Conservation (phyloP, 345 rosid genomes). For the Reutealis trisperma region DNA sequence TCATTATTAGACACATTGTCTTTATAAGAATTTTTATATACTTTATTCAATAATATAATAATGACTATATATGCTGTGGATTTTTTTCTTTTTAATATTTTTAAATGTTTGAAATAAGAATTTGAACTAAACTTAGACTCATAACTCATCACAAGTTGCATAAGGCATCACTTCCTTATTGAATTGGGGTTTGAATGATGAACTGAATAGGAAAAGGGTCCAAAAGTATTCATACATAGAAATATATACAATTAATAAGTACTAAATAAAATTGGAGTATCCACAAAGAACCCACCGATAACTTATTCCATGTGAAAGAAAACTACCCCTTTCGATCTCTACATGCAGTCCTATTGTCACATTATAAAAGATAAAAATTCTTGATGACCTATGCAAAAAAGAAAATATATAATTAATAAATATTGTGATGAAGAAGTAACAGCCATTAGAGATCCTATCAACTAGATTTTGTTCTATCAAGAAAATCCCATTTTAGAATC, state of each 20-base stretch:
- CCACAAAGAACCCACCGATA: neutral
- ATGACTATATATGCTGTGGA: too few species aligned
- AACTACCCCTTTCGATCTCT: too few species aligned
- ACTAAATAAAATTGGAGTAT: neutral
- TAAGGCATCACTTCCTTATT: neutral
- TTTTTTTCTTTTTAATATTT: too few species aligned
- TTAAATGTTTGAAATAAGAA: neutral
- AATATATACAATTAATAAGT: neutral
- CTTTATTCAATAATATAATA: too few species aligned
- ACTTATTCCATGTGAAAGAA: neutral
- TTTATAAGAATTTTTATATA: too few species aligned
- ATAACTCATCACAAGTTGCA: neutral
- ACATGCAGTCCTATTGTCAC: neutral
- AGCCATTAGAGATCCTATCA: constrained; percentile 28
- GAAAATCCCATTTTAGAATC: constrained; percentile 6
- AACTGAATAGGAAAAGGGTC: neutral
- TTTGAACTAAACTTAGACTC: too few species aligned
- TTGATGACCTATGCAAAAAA: neutral
- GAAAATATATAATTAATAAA: neutral
- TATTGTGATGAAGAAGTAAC: constrained; percentile 12
- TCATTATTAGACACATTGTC: too few species aligned
- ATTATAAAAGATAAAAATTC: neutral
- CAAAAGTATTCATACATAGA: neutral
- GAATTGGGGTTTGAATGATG: too few species aligned
- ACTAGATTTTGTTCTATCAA: constrained; percentile 23